Conservation (phyloP, 805 yeast species). For the Phaffomyces antillensis region DNA sequence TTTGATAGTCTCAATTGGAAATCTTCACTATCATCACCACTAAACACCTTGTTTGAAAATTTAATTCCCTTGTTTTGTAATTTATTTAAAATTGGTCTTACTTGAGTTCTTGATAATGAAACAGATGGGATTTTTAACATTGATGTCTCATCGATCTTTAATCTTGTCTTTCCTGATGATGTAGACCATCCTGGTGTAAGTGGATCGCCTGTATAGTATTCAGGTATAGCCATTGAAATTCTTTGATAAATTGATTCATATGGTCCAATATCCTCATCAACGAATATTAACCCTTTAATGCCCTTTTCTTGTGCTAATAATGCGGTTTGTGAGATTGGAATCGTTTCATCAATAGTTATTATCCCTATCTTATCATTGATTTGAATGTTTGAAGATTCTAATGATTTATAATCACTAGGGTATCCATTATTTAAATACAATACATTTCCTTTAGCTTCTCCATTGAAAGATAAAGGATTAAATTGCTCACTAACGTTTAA, state of each 20-base stretch:
- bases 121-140: constrained; percentile 68
- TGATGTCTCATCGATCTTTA: constrained; percentile 38
- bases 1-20: constrained; percentile 18
- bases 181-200: constrained; percentile 71
- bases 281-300: constrained; percentile 62
- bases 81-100: constrained; percentile 30
- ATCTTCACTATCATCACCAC: constrained; percentile 21
- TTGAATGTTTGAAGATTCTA: constrained; percentile 31
- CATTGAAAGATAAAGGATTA: constrained; percentile 62
- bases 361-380: constrained; percentile 47
- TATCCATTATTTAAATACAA: constrained; percentile 67
- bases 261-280: constrained; percentile 31
- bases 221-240: constrained; percentile 49
- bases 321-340: constrained; percentile 46
- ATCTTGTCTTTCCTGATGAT: constrained; percentile 31
- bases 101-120: constrained; percentile 74
- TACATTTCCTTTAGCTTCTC: constrained; percentile 44
- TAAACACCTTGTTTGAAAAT: constrained; percentile 12
- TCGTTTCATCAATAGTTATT: constrained; percentile 51
- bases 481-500: constrained; percentile 38
- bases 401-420: constrained; percentile 39
- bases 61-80: constrained; percentile 13
- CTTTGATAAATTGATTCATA: constrained; percentile 27
- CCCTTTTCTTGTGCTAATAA: constrained; percentile 48
- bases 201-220: constrained; percentile 69